phyloP scores from a whole-genome alignment of 2,329 filamentous ascomycete genomes.

The Mycosphaerella sp. region DNA sequence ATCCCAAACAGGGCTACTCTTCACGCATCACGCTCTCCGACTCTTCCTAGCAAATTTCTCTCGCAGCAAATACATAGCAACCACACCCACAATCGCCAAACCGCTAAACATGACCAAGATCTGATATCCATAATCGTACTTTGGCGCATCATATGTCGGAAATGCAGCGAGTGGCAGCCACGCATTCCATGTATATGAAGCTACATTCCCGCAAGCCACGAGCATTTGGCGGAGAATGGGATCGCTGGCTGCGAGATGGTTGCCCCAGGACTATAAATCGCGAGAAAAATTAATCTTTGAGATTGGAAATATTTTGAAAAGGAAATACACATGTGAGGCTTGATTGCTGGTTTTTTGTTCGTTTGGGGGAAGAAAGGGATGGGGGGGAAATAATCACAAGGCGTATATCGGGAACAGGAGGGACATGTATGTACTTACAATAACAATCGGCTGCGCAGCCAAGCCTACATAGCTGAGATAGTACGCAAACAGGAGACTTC shows the following conservation, averaged over 20 bases:
- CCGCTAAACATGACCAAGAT: conserved; percentile 15
- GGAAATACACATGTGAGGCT: no score
- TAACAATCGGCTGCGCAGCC: conserved; percentile 13
- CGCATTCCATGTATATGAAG: conserved; percentile 13
- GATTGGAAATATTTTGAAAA: no score
- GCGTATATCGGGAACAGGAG: background rate
- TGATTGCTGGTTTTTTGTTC: no score
- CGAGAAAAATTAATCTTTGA: no score
- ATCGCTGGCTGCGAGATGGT: conserved; percentile 11
- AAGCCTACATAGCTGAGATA: conserved; percentile 10
- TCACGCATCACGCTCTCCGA: background rate
- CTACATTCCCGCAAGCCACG: conserved; percentile 13
- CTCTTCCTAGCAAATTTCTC: conserved; percentile 5
- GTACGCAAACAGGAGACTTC: conserved; percentile 8
- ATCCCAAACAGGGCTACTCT: no score
- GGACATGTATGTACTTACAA: background rate
- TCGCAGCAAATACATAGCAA: conserved; percentile 2
- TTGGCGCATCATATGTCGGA: conserved; percentile 18
- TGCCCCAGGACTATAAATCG: conserved; percentile 7
- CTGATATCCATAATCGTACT: conserved; percentile 17
- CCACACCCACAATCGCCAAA: conserved; percentile 8
- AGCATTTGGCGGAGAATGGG: conserved; percentile 16
- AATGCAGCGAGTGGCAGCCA: conserved; percentile 16
- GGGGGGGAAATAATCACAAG: background rate
- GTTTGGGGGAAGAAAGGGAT: no score